Conservation (phyloP, 1,284 basidiomycete genomes). For the Fomitopsis pinicola region DNA sequence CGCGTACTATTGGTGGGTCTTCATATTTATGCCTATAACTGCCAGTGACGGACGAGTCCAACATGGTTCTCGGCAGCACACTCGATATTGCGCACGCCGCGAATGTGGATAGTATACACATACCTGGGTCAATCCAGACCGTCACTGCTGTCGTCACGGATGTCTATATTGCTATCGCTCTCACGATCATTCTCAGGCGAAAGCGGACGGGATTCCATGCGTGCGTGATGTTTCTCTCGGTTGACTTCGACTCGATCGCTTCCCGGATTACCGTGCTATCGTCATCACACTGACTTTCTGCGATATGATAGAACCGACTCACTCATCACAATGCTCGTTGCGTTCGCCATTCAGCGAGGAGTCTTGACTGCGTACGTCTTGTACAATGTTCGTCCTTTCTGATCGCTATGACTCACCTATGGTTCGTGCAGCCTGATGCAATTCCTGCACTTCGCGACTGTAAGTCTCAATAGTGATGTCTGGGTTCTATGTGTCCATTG, state of each 20-base stretch:
- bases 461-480: background rate
- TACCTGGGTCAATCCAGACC: background rate
- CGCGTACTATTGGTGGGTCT: background rate
- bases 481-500: no score
- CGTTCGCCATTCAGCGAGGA: background rate
- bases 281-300: background rate
- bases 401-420: background rate
- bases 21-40: background rate
- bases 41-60: no score
- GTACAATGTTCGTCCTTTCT: background rate
- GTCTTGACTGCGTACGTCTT: background rate
- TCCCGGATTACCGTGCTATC: background rate
- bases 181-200: background rate
- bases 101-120: background rate
- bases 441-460: background rate
- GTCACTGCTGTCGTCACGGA: background rate
- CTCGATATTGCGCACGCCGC: background rate
- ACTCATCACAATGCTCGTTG: background rate
- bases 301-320: background rate
- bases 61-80: background rate
- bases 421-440: background rate
- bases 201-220: background rate
- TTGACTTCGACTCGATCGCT: background rate
- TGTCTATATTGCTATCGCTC: background rate
- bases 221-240: background rate